Base-by-base conservation (phyloP, 768 basidiomycete genomes). In the Hysterangium stoloniferum region DNA sequence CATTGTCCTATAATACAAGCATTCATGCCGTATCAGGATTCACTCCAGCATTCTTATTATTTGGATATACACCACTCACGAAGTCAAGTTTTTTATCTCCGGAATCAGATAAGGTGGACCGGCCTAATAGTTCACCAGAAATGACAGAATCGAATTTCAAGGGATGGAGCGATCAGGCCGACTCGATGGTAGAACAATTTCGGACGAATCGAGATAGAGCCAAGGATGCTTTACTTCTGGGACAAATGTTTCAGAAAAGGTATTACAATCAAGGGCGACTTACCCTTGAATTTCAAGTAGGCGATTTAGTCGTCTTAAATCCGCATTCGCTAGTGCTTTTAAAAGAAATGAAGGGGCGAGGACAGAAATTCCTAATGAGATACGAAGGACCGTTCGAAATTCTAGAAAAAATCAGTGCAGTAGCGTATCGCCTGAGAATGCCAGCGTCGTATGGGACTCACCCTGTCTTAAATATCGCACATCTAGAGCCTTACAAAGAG, bases 321-420 rank as follows among this genome's bases (percentile, higher is more conserved):
- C 57, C 56, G 2, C 59, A 65, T 34, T 38, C 54, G 1, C 46
- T 66, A 3, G 48, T 56, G 22, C 57, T 62, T 2, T 28, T 63
- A 0, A 31, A 48, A n/a, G 46, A 43, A 6, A 53, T 56, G 22
- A 57, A 56, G 40, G 67, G 67, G 5, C 24, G 54, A 43, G 67
- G 67, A 6, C 11, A 49, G 7, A 68, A 68, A 42, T 43, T 68
- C 3, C 31, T 63, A 25, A 54, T 54, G 24, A 56, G 53, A 34
- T 66, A 65, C 37, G 61, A 66, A 15, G 64, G 67, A 0, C 68
- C 66, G 0, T 69, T 65, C 42, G 59, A 65, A 43, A 59, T 68
- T 0, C 11, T 54, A 0, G 25, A 55, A 35, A 66, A 66, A 47
- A 13, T 68, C 0, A 62, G 61, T 36, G 52, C 60, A 0, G 56